Conservation (phyloP, 1,284 basidiomycete species). For the Chiua sp. region DNA sequence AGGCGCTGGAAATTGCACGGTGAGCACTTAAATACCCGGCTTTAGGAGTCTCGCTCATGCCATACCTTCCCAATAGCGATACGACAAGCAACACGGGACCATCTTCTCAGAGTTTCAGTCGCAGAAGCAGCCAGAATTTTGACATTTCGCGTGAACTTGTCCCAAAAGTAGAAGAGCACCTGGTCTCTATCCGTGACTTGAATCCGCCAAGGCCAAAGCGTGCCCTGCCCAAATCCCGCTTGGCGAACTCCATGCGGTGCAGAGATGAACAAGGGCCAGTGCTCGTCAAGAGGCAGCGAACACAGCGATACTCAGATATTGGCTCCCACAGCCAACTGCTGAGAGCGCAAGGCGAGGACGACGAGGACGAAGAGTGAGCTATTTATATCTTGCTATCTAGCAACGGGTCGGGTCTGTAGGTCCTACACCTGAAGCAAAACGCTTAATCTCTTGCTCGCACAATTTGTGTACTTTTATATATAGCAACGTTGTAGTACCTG, state of each 20-base stretch:
- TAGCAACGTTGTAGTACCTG: too few relatives aligned
- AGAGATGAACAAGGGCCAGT: slow-evolving; percentile 10
- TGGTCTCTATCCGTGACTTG: slow-evolving; percentile 15
- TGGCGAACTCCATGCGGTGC: slow-evolving; percentile 1
- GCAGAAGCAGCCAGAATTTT: slow-evolving; percentile 12
- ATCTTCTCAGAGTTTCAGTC: slow-evolving; percentile 10
- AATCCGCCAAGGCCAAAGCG: slow-evolving; percentile 30
- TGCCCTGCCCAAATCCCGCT: slow-evolving; percentile 30
- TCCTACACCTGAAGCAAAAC: neutral
- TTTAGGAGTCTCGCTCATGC: neutral
- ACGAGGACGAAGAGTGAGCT: slow-evolving; percentile 17
- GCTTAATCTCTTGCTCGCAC: neutral
- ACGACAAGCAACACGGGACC: neutral
- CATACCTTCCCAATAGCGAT: slow-evolving; percentile 12
- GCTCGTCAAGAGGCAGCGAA: slow-evolving; percentile 30
- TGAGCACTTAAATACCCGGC: slow-evolving; percentile 15
- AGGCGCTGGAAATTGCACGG: slow-evolving; percentile 16
- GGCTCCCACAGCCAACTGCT: slow-evolving; percentile 11
- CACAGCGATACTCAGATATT: slow-evolving; percentile 22
- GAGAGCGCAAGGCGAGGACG: slow-evolving; percentile 12
- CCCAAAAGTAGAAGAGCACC: slow-evolving; percentile 31
- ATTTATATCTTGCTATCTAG: slow-evolving; percentile 1
- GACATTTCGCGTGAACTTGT: slow-evolving; percentile 14
- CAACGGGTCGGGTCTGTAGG: neutral
- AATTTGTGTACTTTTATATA: slow-evolving; percentile 12